These are phyloP conservation scores for Xylaria sp. DNA, from an alignment of 2,329 filamentous ascomycete genomes.

Conservation along the genomic window DNA sequence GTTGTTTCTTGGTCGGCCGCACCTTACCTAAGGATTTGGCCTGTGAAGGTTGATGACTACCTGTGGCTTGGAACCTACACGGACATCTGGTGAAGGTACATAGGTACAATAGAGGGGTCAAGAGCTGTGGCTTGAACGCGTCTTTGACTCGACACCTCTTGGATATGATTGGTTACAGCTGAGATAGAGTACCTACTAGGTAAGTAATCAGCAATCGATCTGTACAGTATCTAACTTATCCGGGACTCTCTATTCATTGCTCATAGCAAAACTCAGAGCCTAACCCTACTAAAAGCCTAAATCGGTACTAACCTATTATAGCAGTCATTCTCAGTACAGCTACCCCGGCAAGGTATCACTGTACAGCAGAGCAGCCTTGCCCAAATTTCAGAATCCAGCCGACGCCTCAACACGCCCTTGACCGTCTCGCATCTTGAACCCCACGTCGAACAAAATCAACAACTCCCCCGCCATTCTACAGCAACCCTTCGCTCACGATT, in stretches of 20 bases:
- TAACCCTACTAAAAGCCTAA: neutral
- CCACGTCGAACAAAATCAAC: neutral
- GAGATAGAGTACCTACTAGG: neutral
- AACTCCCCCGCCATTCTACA: neutral
- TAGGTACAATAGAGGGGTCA: constrained; percentile 13
- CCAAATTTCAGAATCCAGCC: constrained; percentile 18
- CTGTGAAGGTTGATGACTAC: neutral
- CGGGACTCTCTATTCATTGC: too few relatives aligned
- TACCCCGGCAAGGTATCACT: too few relatives aligned
- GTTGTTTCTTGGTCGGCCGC: constrained; percentile 17
- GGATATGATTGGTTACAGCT: neutral
- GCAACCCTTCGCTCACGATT: neutral
- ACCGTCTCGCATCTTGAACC: neutral
- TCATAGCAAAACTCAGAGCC: too few relatives aligned
- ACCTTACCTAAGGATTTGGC: too few relatives aligned
- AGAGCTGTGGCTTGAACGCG: constrained; percentile 12
- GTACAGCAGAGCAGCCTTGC: constrained; percentile 26
- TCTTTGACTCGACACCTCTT: too few relatives aligned
- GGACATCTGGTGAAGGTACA: too few relatives aligned
- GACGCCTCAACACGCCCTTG: constrained; percentile 2
- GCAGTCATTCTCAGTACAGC: neutral
- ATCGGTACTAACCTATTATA: neutral
- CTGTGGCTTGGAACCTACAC: neutral
- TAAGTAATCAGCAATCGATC: too few relatives aligned
- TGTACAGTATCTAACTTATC: too few relatives aligned